Evolutionary conservation across 2,329 filamentous ascomycete genomes (phyloP).

Genomic region (Mycosphaerella arachidis): DNA sequence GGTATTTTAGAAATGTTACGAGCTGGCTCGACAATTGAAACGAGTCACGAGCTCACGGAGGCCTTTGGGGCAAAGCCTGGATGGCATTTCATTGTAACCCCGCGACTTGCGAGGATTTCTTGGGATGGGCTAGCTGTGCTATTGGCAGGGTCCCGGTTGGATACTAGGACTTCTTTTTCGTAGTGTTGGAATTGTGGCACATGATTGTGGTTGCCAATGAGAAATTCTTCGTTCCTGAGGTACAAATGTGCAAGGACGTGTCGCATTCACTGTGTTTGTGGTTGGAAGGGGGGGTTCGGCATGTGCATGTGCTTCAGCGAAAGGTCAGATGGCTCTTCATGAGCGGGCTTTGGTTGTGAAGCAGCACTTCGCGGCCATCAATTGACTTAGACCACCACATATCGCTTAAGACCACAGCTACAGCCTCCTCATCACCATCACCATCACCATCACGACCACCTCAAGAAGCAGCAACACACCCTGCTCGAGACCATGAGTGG

Average conservation of each 20-base stretch:
- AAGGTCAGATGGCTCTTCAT: neutral
- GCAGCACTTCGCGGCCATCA: neutral
- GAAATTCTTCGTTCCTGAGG: neutral
- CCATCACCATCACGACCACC: neutral
- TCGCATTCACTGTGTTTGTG: neutral
- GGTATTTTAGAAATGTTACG: neutral
- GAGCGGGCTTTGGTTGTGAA: neutral
- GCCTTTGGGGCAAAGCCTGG: neutral
- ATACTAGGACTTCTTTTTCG: neutral
- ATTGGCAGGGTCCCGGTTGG: neutral
- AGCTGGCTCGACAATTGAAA: slow-evolving; percentile 7
- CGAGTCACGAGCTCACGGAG: slow-evolving; percentile 8
- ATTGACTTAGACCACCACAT: neutral
- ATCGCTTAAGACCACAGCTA: neutral
- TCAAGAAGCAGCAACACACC: no score
- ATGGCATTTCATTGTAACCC: neutral
- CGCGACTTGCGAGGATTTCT: neutral
- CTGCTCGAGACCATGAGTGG: no score
- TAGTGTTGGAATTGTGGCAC: neutral
- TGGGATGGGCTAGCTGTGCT: neutral
- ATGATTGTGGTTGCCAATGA: neutral
- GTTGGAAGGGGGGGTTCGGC: no score
- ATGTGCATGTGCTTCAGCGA: neutral
- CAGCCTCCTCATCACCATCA: neutral
- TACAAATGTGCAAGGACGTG: neutral